Evolutionary conservation across 192 early-diverging fungal species (phyloP), one percentile per base, ranked within the genome.

Genomic region (Diversispora eburnea): DNA sequence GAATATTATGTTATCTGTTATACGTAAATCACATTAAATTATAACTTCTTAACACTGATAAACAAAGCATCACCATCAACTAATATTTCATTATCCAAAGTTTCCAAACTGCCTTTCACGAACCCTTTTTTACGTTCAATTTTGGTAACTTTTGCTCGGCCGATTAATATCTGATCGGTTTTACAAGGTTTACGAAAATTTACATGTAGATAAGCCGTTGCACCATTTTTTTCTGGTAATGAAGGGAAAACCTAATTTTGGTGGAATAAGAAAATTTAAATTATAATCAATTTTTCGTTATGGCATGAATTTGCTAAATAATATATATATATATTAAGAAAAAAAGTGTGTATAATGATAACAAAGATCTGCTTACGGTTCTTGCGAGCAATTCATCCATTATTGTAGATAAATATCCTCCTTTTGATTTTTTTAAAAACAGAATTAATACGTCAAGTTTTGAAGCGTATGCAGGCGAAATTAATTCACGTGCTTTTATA

Each of bases 151-250:
- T 84, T 80, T 3, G 84, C 80, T 17, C 78, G 77, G 15, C 87
- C 74, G 20, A 91, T 76, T 49, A 91, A 70, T 76, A 84, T 82
- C 78, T 89, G 88, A 67, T 89, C 81, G 0, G 89, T 84, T 45
- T 78, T 74, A 8, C 85, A 90, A 25, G 92, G 92, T 17, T 78
- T 77, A 62, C 89, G 88, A 72, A 92, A 93, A 75, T 91, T 87
- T 63, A 93, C 75, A 64, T 91, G 91, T 48, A 93, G 83, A 75
- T 89, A 88, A 19, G 90, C 92, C 7, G 92, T 93, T 63, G 92
- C 84, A 1, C 87, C 92, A 47, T 87, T 80, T 59, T 85, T 87
- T 75, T 86, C 86, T 8, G 92, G 92, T 13, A 92, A 78, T 52
- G 75, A 75, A 5, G 84, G 83, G 25, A 86, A 80, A 0, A 80